Evolutionary conservation across 2,329 filamentous ascomycete genomes (phyloP), one percentile per base, ranked within the genome.

Genomic region (Parafenestella ontariensis): DNA sequence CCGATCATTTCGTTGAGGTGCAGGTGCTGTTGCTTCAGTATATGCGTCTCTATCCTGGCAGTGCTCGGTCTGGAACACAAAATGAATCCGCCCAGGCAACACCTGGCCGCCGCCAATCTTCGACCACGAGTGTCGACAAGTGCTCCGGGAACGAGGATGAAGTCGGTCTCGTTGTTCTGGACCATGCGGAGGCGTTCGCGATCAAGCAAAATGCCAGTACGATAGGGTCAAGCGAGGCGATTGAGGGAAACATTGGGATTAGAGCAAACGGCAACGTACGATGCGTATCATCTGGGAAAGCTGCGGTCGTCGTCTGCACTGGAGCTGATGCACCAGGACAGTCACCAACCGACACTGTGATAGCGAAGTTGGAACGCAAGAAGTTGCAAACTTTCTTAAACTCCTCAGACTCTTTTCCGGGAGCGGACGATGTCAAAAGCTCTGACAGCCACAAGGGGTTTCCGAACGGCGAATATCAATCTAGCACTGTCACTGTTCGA

Each of bases 1-100:
- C 76, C 1, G 83, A 85, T 51, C 81, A 83, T 58, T 64, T 84
- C 34, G 78, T 84, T 20, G 81, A 85, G 67, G 70, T 82, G n/a
- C 78, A 83, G 45, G 76, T 85, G 8, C 65, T 84, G 2, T 62
- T 85, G 10, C 70, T 83, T 3, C 81, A 83, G 54, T 73, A 83
- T 48, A 76, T 81, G 61, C 76, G 77, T 20, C 77, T 79, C 8
- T 76, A 73, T 53, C 61, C 70, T 43, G 68, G 62, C 49, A 66
- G 57, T 39, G 46, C 54, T 28, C 64, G 54, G 31, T 23, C 52
- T 3, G 20, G 63, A 21, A 61, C 68, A 8, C 61, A 61, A 2
- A 58, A 57, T 24, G 48, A 47, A 15, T 69, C 67, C 34, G 54
- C 59, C 39, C 45, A 54, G 46, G 58, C 65, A 49, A 70, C 67